Base-by-base conservation (phyloP, 441 rosid genomes). In the Corymbia calophylla region DNA sequence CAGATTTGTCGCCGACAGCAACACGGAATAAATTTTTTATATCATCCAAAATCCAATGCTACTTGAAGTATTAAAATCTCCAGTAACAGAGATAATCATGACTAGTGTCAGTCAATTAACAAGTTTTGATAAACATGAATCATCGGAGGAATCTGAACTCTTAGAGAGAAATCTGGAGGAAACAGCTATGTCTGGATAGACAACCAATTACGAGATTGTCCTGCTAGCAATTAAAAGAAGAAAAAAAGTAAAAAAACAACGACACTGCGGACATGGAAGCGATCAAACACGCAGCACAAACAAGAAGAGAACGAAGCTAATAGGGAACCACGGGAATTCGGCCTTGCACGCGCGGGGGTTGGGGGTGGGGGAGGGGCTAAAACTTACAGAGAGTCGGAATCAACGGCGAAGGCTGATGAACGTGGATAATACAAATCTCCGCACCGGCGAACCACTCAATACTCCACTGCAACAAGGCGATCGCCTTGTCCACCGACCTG, bases 371-470 rank as follows among this genome's bases (percentile, higher is more conserved):
- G 87, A 84, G 86, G 88, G 35, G 86, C 53, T 53, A 86, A 32
- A 15, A 9, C 82, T 90, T 93, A 96, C 97, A 86, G 32, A 94
- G 94, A 90, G 95, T 93, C 31, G 96, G 97, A 85, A 95, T 95
- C 35, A 92, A 7, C 31, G 93, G 92, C 86, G 97, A 95, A 27
- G 96, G 96, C 53, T 89, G 94, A 89, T 96, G 95, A 91, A 95
- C 95, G 90, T 95, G 94, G 89, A 96, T 93, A 81, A 96, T 44
- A 88, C 95, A 95, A 89, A 96, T 88, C 89, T 94, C 91, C 86
- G 70, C 87, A 60, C 91, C 90, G 27, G 90, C 51, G 90, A 95
- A 95, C 44, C 88, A 88, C 88, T 88, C 64, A 88, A 93, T 87
- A 53, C 91, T 90, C 97, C 97, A 96, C 53, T 53, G 93, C 88